Conservation (phyloP, 2,329 filamentous ascomycete genomes). For the Fusarium hostae region DNA sequence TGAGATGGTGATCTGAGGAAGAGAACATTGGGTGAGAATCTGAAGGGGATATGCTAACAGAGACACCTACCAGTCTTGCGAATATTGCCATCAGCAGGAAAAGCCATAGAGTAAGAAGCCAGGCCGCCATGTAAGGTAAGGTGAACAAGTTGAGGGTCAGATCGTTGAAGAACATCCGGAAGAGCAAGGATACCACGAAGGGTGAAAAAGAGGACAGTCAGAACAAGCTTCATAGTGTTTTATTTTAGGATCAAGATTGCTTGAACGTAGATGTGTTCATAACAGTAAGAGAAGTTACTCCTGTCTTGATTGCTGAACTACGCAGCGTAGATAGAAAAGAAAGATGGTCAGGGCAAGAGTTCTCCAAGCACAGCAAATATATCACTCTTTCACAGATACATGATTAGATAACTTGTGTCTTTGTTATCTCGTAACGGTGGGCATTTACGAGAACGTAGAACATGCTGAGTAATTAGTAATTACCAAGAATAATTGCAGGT, state of each 20-base stretch:
- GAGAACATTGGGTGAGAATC: background rate
- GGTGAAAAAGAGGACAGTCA: no score
- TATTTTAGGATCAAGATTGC: no score
- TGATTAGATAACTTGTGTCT: background rate
- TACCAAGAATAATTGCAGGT: no score
- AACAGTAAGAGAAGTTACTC: accelerated
- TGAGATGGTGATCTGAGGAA: background rate
- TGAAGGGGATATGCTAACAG: background rate
- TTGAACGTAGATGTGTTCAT: background rate
- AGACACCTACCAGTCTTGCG: background rate
- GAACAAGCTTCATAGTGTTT: background rate
- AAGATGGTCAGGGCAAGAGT: background rate
- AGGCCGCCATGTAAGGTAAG: background rate
- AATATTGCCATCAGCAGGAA: background rate
- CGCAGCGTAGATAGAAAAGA: background rate
- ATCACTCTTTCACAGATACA: background rate
- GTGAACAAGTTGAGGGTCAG: background rate
- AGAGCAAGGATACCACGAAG: background rate
- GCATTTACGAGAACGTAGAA: background rate
- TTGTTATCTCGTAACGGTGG: no score
- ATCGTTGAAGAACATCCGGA: background rate
- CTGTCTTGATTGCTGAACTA: background rate
- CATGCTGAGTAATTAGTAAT: background rate
- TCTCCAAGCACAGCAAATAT: background rate
- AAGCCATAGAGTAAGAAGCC: background rate